Conservation (phyloP, 2,329 filamentous ascomycete genomes). For the Fusarium caatingaense region DNA sequence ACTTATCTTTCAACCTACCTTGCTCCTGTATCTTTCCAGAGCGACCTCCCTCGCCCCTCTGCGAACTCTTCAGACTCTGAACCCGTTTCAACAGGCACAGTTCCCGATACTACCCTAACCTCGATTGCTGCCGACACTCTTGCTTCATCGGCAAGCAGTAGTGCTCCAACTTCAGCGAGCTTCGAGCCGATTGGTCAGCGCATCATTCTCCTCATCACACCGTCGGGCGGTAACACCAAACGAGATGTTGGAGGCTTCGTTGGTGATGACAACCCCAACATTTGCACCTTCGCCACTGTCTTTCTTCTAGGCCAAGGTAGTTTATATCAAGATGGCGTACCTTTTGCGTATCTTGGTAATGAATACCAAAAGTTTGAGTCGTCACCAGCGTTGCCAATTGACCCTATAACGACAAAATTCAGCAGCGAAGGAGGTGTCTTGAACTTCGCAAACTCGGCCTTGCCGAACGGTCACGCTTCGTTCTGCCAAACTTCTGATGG, state of each 20-base stretch:
- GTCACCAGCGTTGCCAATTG: background rate
- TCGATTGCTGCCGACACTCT: too few relatives aligned
- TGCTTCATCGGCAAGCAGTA: background rate
- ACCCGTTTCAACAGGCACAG: background rate
- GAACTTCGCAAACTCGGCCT: background rate
- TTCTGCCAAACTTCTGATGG: background rate
- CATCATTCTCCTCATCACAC: background rate
- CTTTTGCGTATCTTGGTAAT: background rate
- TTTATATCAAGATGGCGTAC: background rate
- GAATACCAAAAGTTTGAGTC: background rate
- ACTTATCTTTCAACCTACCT: background rate
- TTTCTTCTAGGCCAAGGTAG: background rate
- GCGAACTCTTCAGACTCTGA: background rate
- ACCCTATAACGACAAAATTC: background rate
- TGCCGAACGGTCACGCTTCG: background rate
- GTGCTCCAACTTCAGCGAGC: background rate
- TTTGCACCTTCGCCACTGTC: background rate
- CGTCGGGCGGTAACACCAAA: background rate
- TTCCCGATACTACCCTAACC: background rate
- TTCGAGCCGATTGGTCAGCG: background rate
- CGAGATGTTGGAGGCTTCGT: background rate
- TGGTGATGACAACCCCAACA: background rate
- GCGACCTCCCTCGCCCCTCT: background rate
- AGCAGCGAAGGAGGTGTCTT: background rate
- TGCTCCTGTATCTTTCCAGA: background rate